Conservation (phyloP, 441 rosid species). For the Erodium texanum region DNA sequence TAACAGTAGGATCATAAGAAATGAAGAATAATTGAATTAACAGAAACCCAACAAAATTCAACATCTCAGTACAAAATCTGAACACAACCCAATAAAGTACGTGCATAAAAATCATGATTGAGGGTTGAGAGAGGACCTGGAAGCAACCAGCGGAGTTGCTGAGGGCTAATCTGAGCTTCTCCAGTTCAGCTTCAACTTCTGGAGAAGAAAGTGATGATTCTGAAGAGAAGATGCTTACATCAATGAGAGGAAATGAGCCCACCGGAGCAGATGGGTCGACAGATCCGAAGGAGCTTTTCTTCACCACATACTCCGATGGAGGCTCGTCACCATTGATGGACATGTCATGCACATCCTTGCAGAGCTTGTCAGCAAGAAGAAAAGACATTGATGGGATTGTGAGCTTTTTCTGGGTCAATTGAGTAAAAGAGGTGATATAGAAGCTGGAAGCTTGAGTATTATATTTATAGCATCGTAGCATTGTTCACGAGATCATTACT, state of each 20-base stretch:
- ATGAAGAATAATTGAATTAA: background rate
- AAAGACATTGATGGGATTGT: background rate
- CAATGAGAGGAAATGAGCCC: constrained; percentile 21
- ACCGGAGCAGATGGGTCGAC: constrained; percentile 14
- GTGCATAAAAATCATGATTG: background rate
- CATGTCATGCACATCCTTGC: constrained; percentile 10
- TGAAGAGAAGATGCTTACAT: constrained; percentile 20
- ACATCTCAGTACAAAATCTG: background rate
- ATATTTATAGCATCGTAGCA: too few species aligned
- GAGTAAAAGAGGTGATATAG: too few species aligned
- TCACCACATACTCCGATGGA: constrained; percentile 13
- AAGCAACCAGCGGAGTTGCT: constrained; percentile 26
- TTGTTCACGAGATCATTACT: too few species aligned
- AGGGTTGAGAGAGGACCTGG: constrained; percentile 22
- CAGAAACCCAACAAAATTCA: background rate
- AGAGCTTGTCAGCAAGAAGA: background rate
- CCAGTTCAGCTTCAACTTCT: constrained; percentile 10
- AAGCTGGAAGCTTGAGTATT: too few species aligned
- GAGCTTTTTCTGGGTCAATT: background rate
- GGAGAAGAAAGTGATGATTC: constrained; percentile 1
- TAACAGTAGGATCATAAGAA: too few species aligned
- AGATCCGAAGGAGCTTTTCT: constrained; percentile 13
- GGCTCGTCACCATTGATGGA: constrained; percentile 14
- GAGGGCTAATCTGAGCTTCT: constrained; percentile 28
- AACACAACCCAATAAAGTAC: background rate